These are phyloP conservation scores for Skeletonema tropicum DNA, from an alignment of 108 stramenopile genomes.

Conservation along the genomic window DNA sequence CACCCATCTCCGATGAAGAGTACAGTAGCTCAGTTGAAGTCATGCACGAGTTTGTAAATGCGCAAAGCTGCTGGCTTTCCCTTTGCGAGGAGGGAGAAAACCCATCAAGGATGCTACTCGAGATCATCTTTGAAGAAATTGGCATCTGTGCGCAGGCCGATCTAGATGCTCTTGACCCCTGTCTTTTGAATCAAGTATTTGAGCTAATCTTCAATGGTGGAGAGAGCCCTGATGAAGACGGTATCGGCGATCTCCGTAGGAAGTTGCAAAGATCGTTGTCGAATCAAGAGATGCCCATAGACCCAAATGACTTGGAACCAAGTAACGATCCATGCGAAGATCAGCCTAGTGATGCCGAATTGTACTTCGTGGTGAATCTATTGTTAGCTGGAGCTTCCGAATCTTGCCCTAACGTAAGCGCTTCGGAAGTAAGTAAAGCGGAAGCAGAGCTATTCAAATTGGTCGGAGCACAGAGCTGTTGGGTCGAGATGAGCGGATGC, in stretches of 20 bases:
- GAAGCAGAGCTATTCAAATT: conserved; percentile 30
- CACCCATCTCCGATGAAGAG: conserved; percentile 29
- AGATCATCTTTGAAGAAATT: conserved; percentile 29
- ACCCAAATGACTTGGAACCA: conserved; percentile 1
- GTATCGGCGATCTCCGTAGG: conserved; percentile 6
- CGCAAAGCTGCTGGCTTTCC: conserved; percentile 32
- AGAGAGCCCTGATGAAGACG: neutral
- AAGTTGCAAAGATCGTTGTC: conserved; percentile 7
- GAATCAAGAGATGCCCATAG: neutral
- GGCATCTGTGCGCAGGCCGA: conserved; percentile 27
- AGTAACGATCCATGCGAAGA: conserved; percentile 9
- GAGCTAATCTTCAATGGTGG: conserved; percentile 4
- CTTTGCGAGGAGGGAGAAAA: conserved; percentile 30
- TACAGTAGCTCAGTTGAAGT: conserved; percentile 8
- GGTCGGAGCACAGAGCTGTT: conserved; percentile 29
- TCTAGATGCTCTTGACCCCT: conserved; percentile 21
- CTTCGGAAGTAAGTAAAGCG: conserved; percentile 12
- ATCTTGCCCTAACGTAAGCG: conserved; percentile 9
- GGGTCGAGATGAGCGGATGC: conserved; percentile 9
- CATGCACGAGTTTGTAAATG: conserved; percentile 22
- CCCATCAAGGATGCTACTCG: conserved; percentile 16
- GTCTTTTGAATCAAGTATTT: conserved; percentile 29
- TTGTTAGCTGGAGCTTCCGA: conserved; percentile 28
- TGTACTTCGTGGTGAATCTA: conserved; percentile 11
- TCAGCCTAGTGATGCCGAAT: conserved; percentile 8